A percentile compares a stretch with the other conserved stretches of the same genome.
phyloP scores from a whole-genome alignment of 2,329 filamentous ascomycete species.

The Clarireedia homoeocarpa region DNA sequence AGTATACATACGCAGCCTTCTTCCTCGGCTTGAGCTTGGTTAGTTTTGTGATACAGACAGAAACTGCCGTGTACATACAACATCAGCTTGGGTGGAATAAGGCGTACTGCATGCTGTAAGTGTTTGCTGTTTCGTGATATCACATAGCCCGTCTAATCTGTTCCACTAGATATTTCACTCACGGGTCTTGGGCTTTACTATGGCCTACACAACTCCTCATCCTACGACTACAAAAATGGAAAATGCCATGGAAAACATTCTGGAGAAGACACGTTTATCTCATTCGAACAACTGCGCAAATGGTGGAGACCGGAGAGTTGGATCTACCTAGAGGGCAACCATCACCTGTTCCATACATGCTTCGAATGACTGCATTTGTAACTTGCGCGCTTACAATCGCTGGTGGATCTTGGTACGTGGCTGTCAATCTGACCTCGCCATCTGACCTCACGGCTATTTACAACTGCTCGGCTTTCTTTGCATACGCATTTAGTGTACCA shows the following conservation, averaged over 20 bases:
- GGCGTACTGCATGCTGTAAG: constrained; percentile 96
- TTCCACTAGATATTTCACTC: constrained; percentile 64
- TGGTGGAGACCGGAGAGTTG: constrained; percentile 76
- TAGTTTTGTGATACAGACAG: constrained; percentile 89
- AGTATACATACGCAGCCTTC: constrained; percentile 79
- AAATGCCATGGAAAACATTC: constrained; percentile 74
- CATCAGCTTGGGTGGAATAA: constrained; percentile 91
- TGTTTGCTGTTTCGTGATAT: constrained; percentile 7
- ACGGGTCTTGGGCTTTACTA: constrained; percentile 85
- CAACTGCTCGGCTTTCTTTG: constrained; percentile 98
- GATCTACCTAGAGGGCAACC: constrained; percentile 48
- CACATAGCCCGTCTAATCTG: constrained; percentile 3
- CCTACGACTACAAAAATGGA: constrained; percentile 70
- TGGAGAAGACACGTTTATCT: constrained; percentile 66
- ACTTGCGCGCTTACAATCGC: constrained; percentile 83
- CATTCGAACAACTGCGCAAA: constrained; percentile 62
- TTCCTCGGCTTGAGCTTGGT: constrained; percentile 79
- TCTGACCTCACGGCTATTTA: constrained; percentile 96
- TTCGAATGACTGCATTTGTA: constrained; percentile 71
- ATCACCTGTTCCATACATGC: constrained; percentile 63
- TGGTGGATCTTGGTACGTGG: constrained; percentile 90
- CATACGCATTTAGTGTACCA: constrained; percentile 92
- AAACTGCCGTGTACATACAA: constrained; percentile 92
- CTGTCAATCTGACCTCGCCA: constrained; percentile 86
- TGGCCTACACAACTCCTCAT: constrained; percentile 81